A percentile compares a stretch with the other conserved stretches of the same genome.
phyloP scores from a whole-genome alignment of 768 basidiomycete species.

The Kwoniella newhampshirensis region DNA sequence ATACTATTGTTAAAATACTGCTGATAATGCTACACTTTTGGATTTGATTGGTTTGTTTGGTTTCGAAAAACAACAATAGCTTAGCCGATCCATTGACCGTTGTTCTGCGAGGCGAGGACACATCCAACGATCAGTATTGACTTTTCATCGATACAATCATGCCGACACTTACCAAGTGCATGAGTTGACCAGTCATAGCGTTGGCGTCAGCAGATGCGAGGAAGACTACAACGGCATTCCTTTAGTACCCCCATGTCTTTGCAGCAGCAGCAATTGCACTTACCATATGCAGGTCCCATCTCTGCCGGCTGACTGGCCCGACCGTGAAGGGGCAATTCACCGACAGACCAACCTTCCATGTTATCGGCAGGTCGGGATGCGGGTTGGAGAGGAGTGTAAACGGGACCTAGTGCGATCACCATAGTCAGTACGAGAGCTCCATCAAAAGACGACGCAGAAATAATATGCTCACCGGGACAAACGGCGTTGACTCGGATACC shows the following conservation, averaged over 20 bases:
- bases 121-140: background rate
- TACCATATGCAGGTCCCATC: constrained; percentile 58
- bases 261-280: constrained; percentile 7
- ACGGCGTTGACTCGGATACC: constrained; percentile 63
- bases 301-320: constrained; percentile 62
- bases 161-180: constrained; percentile 45
- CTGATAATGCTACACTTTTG: no score
- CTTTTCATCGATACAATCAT: no score
- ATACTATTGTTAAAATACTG: no score
- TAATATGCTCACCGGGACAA: constrained; percentile 44
- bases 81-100: constrained; percentile 51
- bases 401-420: constrained; percentile 57
- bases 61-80: background rate
- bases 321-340: constrained; percentile 58
- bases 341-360: constrained; percentile 62
- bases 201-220: constrained; percentile 42
- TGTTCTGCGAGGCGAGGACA: constrained; percentile 31
- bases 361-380: constrained; percentile 60
- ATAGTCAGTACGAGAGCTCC: background rate
- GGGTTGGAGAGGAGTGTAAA: constrained; percentile 64
- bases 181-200: constrained; percentile 48
- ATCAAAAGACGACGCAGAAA: no score
- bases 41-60: no score
- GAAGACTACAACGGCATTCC: constrained; percentile 25
- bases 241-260: background rate